A percentile compares a stretch with the other conserved stretches of the same genome.
These are phyloP conservation scores for Beverwykella pulmonaria DNA, from an alignment of 495 filamentous ascomycete species.

Conservation along the genomic window DNA sequence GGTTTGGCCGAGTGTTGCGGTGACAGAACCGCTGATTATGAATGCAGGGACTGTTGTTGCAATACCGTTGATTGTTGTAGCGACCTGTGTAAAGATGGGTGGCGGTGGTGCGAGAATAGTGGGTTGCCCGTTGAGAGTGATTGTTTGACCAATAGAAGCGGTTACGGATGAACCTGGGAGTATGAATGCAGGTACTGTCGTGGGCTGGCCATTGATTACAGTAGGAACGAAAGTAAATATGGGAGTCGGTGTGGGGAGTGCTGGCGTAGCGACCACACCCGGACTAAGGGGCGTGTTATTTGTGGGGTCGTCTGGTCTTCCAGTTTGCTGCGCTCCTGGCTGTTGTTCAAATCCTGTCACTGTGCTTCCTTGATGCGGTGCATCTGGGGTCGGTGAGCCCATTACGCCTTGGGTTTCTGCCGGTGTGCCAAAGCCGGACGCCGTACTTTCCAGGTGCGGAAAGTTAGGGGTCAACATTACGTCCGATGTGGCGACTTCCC, in stretches of 20 bases:
- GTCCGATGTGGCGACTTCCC: background rate
- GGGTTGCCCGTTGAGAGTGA: background rate
- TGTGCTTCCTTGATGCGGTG: background rate
- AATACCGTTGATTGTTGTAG: constrained; percentile 21
- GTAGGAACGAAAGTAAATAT: constrained; percentile 15
- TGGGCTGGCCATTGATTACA: background rate
- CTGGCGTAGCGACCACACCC: background rate
- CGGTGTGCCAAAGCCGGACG: background rate
- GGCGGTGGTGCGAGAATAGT: constrained; percentile 10
- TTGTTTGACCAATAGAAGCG: constrained; percentile 10
- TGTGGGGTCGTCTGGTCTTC: background rate
- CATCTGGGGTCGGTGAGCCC: too few relatives aligned
- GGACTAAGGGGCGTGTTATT: background rate
- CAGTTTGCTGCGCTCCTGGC: background rate
- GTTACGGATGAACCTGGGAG: constrained; percentile 9
- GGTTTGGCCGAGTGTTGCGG: constrained; percentile 23
- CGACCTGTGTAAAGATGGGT: constrained; percentile 9
- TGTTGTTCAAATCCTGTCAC: background rate
- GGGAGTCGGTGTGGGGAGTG: background rate
- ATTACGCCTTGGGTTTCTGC: background rate
- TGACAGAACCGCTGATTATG: constrained; percentile 9
- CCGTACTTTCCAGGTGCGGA: background rate
- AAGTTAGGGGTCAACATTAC: background rate
- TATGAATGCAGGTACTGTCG: constrained; percentile 13
- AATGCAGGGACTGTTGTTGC: constrained; percentile 13